These are phyloP conservation scores for Rhizopogon vinicolor DNA, from an alignment of 768 basidiomycete species.

Conservation along the genomic window DNA sequence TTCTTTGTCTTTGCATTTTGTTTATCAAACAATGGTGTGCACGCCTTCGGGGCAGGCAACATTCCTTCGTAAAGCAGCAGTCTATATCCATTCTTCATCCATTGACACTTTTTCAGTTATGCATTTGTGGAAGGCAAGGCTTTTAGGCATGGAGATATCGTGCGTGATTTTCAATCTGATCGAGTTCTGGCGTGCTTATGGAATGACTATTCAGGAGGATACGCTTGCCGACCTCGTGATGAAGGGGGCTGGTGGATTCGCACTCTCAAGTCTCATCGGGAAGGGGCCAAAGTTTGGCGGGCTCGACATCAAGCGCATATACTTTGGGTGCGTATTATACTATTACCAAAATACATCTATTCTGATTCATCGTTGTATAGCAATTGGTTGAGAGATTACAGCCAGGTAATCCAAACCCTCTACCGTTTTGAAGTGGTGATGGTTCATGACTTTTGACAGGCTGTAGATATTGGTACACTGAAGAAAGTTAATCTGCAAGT, in stretches of 20 bases:
- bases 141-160: constrained; percentile 88
- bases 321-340: constrained; percentile 58
- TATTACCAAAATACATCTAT: neutral
- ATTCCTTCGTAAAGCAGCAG: constrained; percentile 58
- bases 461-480: constrained; percentile 77
- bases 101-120: constrained; percentile 41
- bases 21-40: constrained; percentile 52
- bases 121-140: constrained; percentile 85
- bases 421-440: neutral
- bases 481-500: constrained; percentile 71
- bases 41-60: constrained; percentile 82
- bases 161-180: constrained; percentile 29
- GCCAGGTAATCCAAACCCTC: constrained; percentile 41
- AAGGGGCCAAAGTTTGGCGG: constrained; percentile 69
- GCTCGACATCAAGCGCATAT: constrained; percentile 80
- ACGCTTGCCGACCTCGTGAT: constrained; percentile 57
- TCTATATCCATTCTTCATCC: neutral
- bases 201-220: constrained; percentile 54
- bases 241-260: constrained; percentile 52
- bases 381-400: constrained; percentile 89
- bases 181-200: neutral
- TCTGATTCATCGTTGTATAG: constrained; percentile 28
- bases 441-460: constrained; percentile 33
- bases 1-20: constrained; percentile 52
- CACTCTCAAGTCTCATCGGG: constrained; percentile 49